Evolutionary conservation across 2,329 filamentous ascomycete species (phyloP), one percentile per base, ranked within the genome.

Genomic region (Graphiopsis chlorocephala): DNA sequence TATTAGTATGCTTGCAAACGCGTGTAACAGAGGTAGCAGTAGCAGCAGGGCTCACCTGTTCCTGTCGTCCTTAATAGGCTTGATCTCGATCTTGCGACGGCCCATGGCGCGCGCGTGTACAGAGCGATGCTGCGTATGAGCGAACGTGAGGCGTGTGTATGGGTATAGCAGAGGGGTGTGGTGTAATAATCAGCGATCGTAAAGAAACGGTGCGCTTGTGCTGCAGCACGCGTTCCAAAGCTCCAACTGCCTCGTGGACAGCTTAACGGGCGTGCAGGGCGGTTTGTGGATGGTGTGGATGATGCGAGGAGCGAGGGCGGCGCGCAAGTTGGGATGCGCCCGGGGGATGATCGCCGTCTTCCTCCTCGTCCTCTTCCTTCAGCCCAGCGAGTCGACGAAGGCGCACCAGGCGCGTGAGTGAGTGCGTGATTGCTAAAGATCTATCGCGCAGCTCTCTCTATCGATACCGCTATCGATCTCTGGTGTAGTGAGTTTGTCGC

Each of bases 21-120:
- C 63, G 56, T 35, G 56, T 42, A 56, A 31, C 23, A 55, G 23
- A 58, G 28, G 56, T 23, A 11, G 48, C n/a, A 17, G 58, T 26
- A n/a, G 33, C 38, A 45, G 17, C 12, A 29, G n/a, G 12, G 23
- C 28, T 7, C 26, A 58, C 65, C 58, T 61, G 35, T 72, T 72
- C 31, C 70, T 65, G 50, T 71, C 70, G 65, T 71, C 70, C 81
- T 97, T 97, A 85, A 98, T 98, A 72, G 94, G 92, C 82, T 97
- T 97, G 85, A 99, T 98, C 84, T 98, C 95, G 78, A 99, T 99
- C 88, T 99, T 99, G 86, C 95, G 89, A 80, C 95, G 90, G 79
- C 95, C 95, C 95, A 99, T 99, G 62, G 53, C 53, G 62, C 47
- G 60, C 60, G 29, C 26, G 28, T n/a, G 45, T 50, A 20, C 23